Conservation (phyloP, 2,329 filamentous ascomycete species). For the Pestalotiopsis fici region DNA sequence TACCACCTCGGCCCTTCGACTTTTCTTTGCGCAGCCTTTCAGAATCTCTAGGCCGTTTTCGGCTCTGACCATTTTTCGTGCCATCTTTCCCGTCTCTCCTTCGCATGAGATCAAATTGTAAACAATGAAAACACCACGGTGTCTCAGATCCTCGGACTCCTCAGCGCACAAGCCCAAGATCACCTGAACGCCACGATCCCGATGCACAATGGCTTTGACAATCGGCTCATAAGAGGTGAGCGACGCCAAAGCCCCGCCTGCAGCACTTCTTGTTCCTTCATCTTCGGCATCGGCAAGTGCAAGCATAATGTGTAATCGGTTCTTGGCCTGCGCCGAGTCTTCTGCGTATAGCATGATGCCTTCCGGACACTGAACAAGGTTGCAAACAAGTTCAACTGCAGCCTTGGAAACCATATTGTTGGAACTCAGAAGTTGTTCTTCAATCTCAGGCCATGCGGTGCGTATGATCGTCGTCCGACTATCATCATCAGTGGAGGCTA, state of each 20-base stretch:
- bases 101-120: slow-evolving; percentile 71
- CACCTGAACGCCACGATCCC: slow-evolving; percentile 73
- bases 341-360: slow-evolving; percentile 72
- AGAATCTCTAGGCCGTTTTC: slow-evolving; percentile 68
- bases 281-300: slow-evolving; percentile 89
- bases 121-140: slow-evolving; percentile 75
- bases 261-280: slow-evolving; percentile 74
- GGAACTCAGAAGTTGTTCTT: slow-evolving; percentile 78
- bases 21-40: slow-evolving; percentile 70
- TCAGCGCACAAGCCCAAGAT: slow-evolving; percentile 81
- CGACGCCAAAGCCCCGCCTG: slow-evolving; percentile 85
- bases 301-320: slow-evolving; percentile 79
- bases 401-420: slow-evolving; percentile 80
- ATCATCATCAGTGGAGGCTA: slow-evolving; percentile 77
- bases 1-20: slow-evolving; percentile 68
- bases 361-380: slow-evolving; percentile 72
- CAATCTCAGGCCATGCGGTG: slow-evolving; percentile 72
- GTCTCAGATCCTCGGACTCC: slow-evolving; percentile 66
- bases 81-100: slow-evolving; percentile 64
- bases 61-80: slow-evolving; percentile 59
- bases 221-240: slow-evolving; percentile 78
- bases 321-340: slow-evolving; percentile 64
- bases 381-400: slow-evolving; percentile 87
- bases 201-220: slow-evolving; percentile 68
- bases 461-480: slow-evolving; percentile 71